Evolutionary conservation across 768 basidiomycete genomes (phyloP), one percentile per base, ranked within the genome.

Genomic region (Tricholoma sp.): DNA sequence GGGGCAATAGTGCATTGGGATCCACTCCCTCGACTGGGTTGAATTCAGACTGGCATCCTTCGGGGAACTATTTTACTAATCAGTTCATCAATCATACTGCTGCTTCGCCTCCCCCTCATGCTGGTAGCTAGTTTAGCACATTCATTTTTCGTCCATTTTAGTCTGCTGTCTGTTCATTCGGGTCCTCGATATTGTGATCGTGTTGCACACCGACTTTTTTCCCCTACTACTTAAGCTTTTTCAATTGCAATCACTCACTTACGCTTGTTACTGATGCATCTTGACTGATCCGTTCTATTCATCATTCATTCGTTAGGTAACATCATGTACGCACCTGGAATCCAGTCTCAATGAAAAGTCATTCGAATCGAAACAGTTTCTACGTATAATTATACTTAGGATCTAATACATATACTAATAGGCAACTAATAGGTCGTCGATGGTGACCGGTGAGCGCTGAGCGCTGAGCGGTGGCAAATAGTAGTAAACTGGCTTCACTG

Each of bases 31-130:
- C 68, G 69, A 16, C 62, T 37, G 39, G 59, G 21, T 5, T 57
- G 27, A 56, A 61, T 53, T 67, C 78, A 8, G 77, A 79, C 16
- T 85, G 83, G 83, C 82, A 82, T 58, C 72, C 79, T 10, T 59
- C 77, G 32, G 65, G 72, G 2, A 67, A 69, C 22, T 83, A 80
- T 63, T 83, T 79, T 64, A 55, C 61, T 29, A 74, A 70, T 45
- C 71, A 76, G 39, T 84, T 82, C 61, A 62, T 79, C 54, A 72
- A 74, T 39, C 79, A 73, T 58, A 77, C 79, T 50, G 70, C 83
- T 41, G 75, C 83, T 16, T 78, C 83, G n/a, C 76, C 84, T 51
- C 69, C 71, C 16, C 69, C 74, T 47, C 74, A 77, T 61, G 60
- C 72, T 29, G 70, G 72, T 27, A 66, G 70, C 50, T 66, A 66